Evolutionary conservation across 768 basidiomycete genomes (phyloP), one percentile per base, ranked within the genome.

Genomic region (Podaxis rugospora): DNA sequence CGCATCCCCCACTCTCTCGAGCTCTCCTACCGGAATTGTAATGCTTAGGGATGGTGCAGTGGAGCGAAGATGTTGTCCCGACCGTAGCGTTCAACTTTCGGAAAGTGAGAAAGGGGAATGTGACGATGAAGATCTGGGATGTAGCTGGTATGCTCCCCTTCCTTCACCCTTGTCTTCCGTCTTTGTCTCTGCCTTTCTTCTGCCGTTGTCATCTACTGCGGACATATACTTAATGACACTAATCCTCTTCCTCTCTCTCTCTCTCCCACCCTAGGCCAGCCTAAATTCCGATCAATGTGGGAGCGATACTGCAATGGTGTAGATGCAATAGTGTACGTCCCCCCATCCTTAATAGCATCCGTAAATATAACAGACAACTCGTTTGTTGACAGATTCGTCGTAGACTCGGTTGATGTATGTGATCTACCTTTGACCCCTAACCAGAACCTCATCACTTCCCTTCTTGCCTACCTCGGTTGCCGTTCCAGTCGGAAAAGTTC

Each of bases 51-150:
- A 10, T n/a, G 42, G 10, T 11, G 44, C 73, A 95, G 86, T 97
- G 93, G 90, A 93, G 90, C 62, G 93, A 95, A 77, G 95, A 96
- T 57, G 93, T 95, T n/a, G 94, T 94, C 0, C 95, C 95, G 0
- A 97, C 95, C 1, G 90, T 97, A 21, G 93, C 94, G 5, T 97
- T 94, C 78, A 95, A 94, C 66, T 87, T 94, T 67, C 82, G 92
- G 18, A 93, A 92, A 71, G 87, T 96, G 11, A 80, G 88, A 63
- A 93, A 92, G 68, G 93, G 93, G 11, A 95, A 93, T 62, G 87
- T 96, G 0, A 93, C 91, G 0, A 77, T 97, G 69, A 96, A 94
- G 72, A 86, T 97, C 51, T 97, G 95, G 95, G 95, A 97, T 72
- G 91, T 97, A 40, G 94, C 94, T 63, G 93, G 89, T 92, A 64